Percentiles rank a stretch among this genome's conserved stretches.
Evolutionary conservation across 352 stramenopile genomes (phyloP).

Genomic region (Phytophthora hibernalis): DNA sequence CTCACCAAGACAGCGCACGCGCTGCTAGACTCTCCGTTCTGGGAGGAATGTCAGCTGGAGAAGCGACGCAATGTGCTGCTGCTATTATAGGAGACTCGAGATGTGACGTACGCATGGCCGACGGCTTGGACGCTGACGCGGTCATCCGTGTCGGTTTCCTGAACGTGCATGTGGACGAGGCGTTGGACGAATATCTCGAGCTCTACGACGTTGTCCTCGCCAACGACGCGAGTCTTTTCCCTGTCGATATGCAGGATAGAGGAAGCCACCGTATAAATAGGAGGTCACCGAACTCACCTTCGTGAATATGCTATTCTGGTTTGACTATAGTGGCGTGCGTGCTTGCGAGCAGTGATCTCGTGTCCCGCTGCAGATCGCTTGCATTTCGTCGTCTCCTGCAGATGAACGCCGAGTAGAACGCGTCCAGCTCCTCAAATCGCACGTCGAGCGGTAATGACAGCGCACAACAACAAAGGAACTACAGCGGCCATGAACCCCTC

Average conservation of each 20-base stretch:
- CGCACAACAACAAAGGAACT: slow-evolving; percentile 33
- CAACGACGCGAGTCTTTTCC: slow-evolving; percentile 57
- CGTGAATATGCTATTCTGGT: slow-evolving; percentile 26
- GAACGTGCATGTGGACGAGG: slow-evolving; percentile 66
- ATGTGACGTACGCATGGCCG: slow-evolving; percentile 63
- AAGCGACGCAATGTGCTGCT: slow-evolving; percentile 74
- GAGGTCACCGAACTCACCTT: background rate
- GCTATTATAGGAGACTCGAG: slow-evolving; percentile 70
- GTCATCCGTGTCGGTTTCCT: slow-evolving; percentile 78
- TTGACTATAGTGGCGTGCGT: slow-evolving; percentile 31
- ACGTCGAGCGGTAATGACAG: slow-evolving; percentile 31
- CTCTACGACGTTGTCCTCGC: slow-evolving; percentile 70
- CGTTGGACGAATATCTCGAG: slow-evolving; percentile 60
- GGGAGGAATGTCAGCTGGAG: slow-evolving; percentile 55
- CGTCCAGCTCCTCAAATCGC: background rate
- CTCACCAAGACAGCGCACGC: slow-evolving; percentile 84
- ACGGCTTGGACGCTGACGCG: slow-evolving; percentile 60
- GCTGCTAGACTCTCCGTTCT: slow-evolving; percentile 65
- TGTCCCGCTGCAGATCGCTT: slow-evolving; percentile 9
- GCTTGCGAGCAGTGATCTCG: slow-evolving; percentile 31
- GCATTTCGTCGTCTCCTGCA: slow-evolving; percentile 16
- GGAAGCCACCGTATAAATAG: slow-evolving; percentile 31
- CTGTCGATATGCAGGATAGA: slow-evolving; percentile 42
- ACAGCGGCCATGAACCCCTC: slow-evolving; percentile 35
- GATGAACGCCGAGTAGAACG: slow-evolving; percentile 25